These are phyloP conservation scores for Mediolabrus comicus DNA, from an alignment of 108 stramenopile genomes.

Conservation along the genomic window DNA sequence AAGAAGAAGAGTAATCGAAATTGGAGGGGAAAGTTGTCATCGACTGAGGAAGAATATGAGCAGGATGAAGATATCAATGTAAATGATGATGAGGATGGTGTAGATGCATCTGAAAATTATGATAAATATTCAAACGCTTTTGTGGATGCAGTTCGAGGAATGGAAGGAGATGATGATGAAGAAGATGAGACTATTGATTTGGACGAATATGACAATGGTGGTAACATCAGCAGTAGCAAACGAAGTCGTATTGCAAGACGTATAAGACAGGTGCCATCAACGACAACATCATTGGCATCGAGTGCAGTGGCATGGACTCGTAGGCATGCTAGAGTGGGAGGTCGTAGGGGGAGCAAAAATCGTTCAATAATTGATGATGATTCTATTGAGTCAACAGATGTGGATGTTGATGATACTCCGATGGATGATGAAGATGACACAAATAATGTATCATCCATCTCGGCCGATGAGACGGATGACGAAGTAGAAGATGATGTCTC, in stretches of 20 bases:
- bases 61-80: not conserved
- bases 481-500: not conserved
- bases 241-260: not conserved
- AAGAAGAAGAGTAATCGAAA: not conserved
- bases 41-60: not conserved
- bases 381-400: not conserved
- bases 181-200: constrained; percentile 15
- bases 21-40: not conserved
- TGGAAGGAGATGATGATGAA: constrained; percentile 4
- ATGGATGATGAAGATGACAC: not conserved
- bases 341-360: not conserved
- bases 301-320: not conserved
- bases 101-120: not conserved
- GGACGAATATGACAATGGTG: not conserved
- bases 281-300: not conserved
- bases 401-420: not conserved
- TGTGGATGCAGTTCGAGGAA: not conserved
- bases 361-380: not conserved
- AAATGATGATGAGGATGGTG: not conserved
- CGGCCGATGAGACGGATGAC: not conserved
- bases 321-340: not conserved
- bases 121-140: constrained; percentile 18
- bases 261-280: not conserved
- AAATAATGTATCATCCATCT: not conserved
- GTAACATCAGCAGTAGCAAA: not conserved